These are phyloP conservation scores for Colletotrichum echinochloae DNA, from an alignment of 2,329 filamentous ascomycete genomes.

Conservation along the genomic window DNA sequence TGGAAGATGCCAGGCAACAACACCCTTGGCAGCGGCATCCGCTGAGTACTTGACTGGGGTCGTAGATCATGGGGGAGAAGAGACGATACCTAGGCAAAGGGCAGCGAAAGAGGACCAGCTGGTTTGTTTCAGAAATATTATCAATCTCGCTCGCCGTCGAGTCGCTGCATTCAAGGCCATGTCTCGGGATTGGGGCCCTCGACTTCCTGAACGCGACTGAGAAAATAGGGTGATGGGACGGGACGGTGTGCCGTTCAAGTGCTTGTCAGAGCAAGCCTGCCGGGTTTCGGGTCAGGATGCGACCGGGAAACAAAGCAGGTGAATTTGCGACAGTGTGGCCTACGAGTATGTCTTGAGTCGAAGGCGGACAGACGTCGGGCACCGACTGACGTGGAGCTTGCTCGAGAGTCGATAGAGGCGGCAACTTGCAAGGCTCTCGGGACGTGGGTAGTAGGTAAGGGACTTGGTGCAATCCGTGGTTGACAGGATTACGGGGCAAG, in stretches of 20 bases:
- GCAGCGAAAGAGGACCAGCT: conserved; percentile 13
- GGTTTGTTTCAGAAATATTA: conserved; percentile 33
- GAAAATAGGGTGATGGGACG: conserved; percentile 31
- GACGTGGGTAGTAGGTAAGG: background rate
- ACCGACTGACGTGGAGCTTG: conserved; percentile 12
- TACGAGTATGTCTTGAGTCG: conserved; percentile 22
- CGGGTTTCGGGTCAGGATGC: no score
- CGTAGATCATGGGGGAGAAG: conserved; percentile 25
- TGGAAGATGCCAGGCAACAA: background rate
- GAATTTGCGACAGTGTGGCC: no score
- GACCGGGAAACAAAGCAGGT: no score
- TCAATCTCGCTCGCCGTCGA: conserved; percentile 2
- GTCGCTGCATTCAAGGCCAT: conserved; percentile 1
- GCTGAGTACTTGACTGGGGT: conserved; percentile 24
- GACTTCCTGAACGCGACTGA: conserved; percentile 2
- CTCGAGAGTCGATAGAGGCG: background rate
- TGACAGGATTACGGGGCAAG: conserved; percentile 11
- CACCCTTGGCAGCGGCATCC: conserved; percentile 19
- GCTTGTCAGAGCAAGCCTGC: no score
- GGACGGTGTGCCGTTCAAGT: no score
- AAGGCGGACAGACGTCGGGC: conserved; percentile 6
- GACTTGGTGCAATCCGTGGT: background rate
- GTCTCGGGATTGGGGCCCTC: background rate
- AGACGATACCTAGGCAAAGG: background rate
- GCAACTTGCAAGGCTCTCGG: no score